Percentiles rank a stretch among this genome's conserved stretches.
Conservation (phyloP, 73 alveolate species). For the Uronychia binucleata region DNA sequence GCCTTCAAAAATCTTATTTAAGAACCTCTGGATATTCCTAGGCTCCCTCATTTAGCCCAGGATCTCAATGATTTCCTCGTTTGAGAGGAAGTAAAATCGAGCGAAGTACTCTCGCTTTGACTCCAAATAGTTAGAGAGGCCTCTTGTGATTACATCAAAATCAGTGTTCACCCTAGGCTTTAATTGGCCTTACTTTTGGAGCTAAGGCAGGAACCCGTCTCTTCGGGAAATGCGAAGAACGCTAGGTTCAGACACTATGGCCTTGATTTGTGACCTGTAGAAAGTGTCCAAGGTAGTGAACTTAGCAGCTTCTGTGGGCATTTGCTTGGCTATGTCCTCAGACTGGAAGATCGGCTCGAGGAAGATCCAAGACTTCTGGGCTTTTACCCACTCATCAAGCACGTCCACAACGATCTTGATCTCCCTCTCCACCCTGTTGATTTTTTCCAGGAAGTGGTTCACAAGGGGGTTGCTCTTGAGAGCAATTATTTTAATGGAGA, state of each 20-base stretch:
- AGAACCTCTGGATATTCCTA: constrained; percentile 71
- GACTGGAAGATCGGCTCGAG: constrained; percentile 88
- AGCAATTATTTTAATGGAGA: constrained; percentile 28
- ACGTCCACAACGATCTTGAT: constrained; percentile 61
- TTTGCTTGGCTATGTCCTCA: constrained; percentile 84
- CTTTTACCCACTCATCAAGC: constrained; percentile 91
- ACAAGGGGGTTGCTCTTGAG: constrained; percentile 32
- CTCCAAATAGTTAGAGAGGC: constrained; percentile 73
- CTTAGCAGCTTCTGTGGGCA: constrained; percentile 87
- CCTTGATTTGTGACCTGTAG: constrained; percentile 80
- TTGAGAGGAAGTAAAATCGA: constrained; percentile 76
- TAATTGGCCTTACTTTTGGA: too few species aligned
- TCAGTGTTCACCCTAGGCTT: constrained; percentile 71
- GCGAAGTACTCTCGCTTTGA: constrained; percentile 88
- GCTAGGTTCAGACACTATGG: constrained; percentile 74
- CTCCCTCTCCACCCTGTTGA: constrained; percentile 45
- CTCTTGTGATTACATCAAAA: constrained; percentile 75
- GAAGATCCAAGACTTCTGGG: constrained; percentile 85
- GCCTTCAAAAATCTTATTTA: constrained; percentile 78
- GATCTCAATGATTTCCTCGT: constrained; percentile 80
- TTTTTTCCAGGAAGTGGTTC: constrained; percentile 37
- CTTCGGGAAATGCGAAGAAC: constrained; percentile 83
- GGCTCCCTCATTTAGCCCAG: constrained; percentile 77
- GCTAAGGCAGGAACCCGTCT: constrained; percentile 50
- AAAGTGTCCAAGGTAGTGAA: constrained; percentile 81